Base-by-base conservation (phyloP, 108 stramenopile species). In the Cyclostephanos invisitatus region DNA sequence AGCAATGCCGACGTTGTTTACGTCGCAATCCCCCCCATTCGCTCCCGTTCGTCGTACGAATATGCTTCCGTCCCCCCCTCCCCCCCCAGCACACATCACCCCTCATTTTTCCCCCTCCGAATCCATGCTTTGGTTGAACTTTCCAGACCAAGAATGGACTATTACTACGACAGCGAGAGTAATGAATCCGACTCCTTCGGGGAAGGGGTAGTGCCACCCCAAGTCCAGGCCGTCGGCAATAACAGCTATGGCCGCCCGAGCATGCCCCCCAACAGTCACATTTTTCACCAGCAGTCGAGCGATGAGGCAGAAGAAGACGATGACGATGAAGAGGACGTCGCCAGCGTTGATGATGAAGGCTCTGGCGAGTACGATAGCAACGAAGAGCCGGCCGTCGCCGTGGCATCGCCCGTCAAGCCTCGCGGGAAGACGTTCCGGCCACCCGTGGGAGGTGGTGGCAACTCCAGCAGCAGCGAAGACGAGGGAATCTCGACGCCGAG, bases 261-360 rank as follows among this genome's bases (percentile, higher is more conserved):
- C 67, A 68, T 69, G 56, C 5, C 53, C 7, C 15, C 21, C 44
- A 69, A 47, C 56, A 69, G 20, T 29, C 57, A 48, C 20, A 46
- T 28, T 69, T 35, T 40, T 48, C 56, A 47, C 21, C 27, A 44
- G 24, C 68, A 69, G 36, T 58, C 42, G 4, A 40, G 44, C 29
- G 62, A 71, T 35, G 74, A 55, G 48, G 74, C 48, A 20, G 35
- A 77, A 15, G 51, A 57, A 35, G 49, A 40, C n/a, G 81, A 59
- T n/a, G 78, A 74, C 27, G 84, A 77, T 9, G 72, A 81, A 17
- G 78, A 70, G n/a, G 77, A 69, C 24, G 77, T 74, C 55, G 63
- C 63, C 25, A 67, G 47, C 12, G 72, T 44, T 47, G 63, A 68
- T n/a, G 82, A 62, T 14, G 75, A 60, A 38, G 67, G 68, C 18